Evolutionary conservation across 148 eudicot genomes (phyloP).

Genomic region (Amaranthus palmeri): DNA sequence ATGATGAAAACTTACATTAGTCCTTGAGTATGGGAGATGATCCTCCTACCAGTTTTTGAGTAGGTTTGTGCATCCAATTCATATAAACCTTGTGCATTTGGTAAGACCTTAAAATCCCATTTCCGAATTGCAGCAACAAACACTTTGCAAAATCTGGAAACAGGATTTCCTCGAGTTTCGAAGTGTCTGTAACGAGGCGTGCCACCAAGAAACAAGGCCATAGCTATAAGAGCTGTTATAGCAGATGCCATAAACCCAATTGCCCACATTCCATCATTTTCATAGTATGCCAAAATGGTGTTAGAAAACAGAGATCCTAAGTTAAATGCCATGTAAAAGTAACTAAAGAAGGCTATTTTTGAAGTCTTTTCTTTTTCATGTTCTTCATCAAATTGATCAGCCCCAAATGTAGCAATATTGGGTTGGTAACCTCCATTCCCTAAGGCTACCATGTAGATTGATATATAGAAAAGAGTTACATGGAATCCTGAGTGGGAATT

Average conservation of each 20-base stretch:
- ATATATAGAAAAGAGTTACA: conserved; percentile 43
- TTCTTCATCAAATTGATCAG: conserved; percentile 71
- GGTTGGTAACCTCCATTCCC: conserved; percentile 87
- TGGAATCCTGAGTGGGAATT: conserved; percentile 39
- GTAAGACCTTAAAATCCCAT: conserved; percentile 36
- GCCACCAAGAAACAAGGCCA: conserved; percentile 48
- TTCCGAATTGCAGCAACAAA: conserved; percentile 46
- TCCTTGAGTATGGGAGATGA: conserved; percentile 54
- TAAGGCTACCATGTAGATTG: conserved; percentile 63
- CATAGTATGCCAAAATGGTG: conserved; percentile 62
- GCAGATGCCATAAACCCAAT: conserved; percentile 69
- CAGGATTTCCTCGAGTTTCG: conserved; percentile 52
- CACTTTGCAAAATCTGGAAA: conserved; percentile 62
- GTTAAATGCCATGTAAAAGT: conserved; percentile 71
- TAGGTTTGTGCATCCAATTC: conserved; percentile 39
- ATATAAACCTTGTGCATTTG: conserved; percentile 34
- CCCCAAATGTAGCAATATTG: conserved; percentile 73
- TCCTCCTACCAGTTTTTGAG: conserved; percentile 35
- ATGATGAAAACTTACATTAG: conserved; percentile 40
- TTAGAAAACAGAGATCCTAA: conserved; percentile 71
- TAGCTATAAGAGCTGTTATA: conserved; percentile 41
- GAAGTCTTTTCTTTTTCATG: conserved; percentile 52
- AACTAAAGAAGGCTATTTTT: conserved; percentile 72
- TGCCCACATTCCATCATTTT: conserved; percentile 61
- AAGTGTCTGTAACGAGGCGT: conserved; percentile 65